Conservation (phyloP, 2,329 filamentous ascomycete genomes). For the Aspergillus novoparasiticus region DNA sequence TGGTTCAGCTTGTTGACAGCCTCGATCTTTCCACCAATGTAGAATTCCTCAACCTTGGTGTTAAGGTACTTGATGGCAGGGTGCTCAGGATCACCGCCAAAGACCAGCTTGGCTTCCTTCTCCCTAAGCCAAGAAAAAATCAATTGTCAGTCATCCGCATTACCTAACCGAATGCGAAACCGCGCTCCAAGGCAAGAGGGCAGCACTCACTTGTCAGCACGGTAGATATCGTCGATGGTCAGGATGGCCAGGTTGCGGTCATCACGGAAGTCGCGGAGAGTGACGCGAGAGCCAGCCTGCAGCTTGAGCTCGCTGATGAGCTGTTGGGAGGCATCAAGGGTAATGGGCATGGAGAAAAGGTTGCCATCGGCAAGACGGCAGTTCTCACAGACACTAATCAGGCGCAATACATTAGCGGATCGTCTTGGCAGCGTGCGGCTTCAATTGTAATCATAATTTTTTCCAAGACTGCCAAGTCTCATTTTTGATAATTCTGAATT, state of each 20-base stretch:
- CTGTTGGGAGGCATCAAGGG: conserved; percentile 77
- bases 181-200: background rate
- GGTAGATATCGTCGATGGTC: conserved; percentile 93
- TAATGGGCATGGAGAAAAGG: conserved; percentile 97
- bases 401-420: conserved; percentile 16
- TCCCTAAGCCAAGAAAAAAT: conserved; percentile 54
- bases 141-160: conserved; percentile 26
- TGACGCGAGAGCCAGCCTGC: conserved; percentile 78
- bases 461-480: background rate
- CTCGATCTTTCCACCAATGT: conserved; percentile 94
- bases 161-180: conserved; percentile 26
- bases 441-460: background rate
- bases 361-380: conserved; percentile 84
- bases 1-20: conserved; percentile 94
- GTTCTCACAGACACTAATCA: conserved; percentile 76
- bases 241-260: conserved; percentile 95
- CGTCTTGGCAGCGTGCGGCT: background rate
- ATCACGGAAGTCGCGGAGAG: conserved; percentile 92
- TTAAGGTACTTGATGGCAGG: conserved; percentile 90
- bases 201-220: conserved; percentile 81
- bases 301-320: conserved; percentile 74
- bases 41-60: conserved; percentile 79
- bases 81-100: conserved; percentile 88
- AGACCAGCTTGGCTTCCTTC: conserved; percentile 90
- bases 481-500: background rate